A percentile compares a stretch with the other conserved stretches of the same genome.
phyloP scores from a whole-genome alignment of 139 green algal species.

The Chlorella ohadii region DNA sequence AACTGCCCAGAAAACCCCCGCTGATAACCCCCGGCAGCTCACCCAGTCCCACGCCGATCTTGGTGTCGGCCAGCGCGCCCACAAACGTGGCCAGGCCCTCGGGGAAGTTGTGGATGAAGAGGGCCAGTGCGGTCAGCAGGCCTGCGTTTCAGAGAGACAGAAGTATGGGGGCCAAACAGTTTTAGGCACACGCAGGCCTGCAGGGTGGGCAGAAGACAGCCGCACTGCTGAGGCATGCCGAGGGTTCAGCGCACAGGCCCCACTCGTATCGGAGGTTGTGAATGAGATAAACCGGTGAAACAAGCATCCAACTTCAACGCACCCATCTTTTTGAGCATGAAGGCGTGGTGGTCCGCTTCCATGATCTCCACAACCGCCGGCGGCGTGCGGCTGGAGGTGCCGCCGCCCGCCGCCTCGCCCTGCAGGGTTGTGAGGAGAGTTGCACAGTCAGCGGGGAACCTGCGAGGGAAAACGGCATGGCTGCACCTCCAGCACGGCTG shows the following conservation, averaged over 20 bases:
- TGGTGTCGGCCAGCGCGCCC: conserved; percentile 55
- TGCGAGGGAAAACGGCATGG: no score
- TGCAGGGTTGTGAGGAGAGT: no score
- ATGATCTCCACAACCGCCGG: conserved; percentile 41
- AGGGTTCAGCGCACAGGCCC: no score
- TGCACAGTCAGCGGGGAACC: no score
- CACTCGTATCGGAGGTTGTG: no score
- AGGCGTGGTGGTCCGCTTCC: conserved; percentile 38
- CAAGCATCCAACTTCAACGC: neutral
- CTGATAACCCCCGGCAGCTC: neutral
- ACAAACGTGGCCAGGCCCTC: conserved; percentile 79
- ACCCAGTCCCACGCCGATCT: conserved; percentile 26
- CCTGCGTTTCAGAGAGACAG: neutral
- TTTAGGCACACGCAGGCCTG: no score
- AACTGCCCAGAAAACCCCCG: no score
- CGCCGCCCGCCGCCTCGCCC: neutral
- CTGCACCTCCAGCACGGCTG: no score
- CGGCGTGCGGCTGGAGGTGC: conserved; percentile 1
- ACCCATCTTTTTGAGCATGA: conserved; percentile 52
- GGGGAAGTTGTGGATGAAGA: conserved; percentile 79
- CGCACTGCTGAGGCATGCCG: no score
- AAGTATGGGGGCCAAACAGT: no score
- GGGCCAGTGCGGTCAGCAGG: conserved; percentile 61
- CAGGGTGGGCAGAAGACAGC: no score
- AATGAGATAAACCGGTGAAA: no score